Evolutionary conservation across 805 yeast species (phyloP), one percentile per base, ranked within the genome.

Genomic region (Middelhovenomyces tepae): DNA sequence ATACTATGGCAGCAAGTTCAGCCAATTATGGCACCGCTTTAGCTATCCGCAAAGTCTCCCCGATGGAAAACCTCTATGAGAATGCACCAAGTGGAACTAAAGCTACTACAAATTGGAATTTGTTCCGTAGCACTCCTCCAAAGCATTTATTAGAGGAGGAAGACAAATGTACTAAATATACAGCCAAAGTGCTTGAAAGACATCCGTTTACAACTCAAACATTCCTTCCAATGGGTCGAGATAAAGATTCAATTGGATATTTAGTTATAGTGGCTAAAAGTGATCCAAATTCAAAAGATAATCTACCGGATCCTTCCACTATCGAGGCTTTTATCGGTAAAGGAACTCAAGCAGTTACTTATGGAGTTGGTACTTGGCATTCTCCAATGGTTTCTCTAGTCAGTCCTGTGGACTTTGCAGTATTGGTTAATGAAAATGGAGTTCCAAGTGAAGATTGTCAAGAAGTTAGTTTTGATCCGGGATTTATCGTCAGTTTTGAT

Each of bases 21-120:
- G 96, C 95, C 4, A 87, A 87, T 57, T 86, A 87, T 50, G 96
- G 96, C n/a, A 87, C 96, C 2, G 96, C 96, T 1, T 63, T 71
- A 4, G 87, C 87, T 48, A 54, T 84, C 28, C 73, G 71, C 41
- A 67, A 77, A 40, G 91, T 86, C 4, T 75, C 91, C 1, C 78
- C 84, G 2, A 64, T 81, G 3, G 57, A 56, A 3, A 78, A 78
- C 51, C 57, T 64, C 28, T 82, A 66, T 44, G 42, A 36, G 1
- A 37, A 56, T 3, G 66, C 75, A 7, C 67, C 73, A 4, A 65
- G 76, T 40, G 62, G 67, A 4, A 47, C 40, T 16, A 46, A 60
- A 7, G 69, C 82, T 0, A 64, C 71, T 1, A 73, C 93, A 2
- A 78, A 81, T 45, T 77, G 84, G 79, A 86, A 87, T 54, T 66